Percentiles rank a stretch among this genome's conserved stretches.
phyloP scores from a whole-genome alignment of 2,329 filamentous ascomycete species.

The Trichoderma koningiopsis region DNA sequence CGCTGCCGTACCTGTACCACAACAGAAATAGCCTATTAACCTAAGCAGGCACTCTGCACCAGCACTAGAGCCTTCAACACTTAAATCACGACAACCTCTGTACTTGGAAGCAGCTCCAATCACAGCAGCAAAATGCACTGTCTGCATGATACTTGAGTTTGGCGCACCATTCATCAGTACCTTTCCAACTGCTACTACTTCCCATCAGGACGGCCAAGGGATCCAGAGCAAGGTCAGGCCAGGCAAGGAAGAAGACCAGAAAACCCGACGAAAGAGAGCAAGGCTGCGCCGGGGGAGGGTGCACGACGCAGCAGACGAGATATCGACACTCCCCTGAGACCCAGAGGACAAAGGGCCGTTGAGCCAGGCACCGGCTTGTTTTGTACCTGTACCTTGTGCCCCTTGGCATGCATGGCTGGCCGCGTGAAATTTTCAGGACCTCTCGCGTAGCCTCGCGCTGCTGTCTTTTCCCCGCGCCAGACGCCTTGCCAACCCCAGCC shows the following conservation, averaged over 20 bases:
- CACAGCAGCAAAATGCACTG: neutral
- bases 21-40: neutral
- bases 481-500: slow-evolving; percentile 11
- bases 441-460: slow-evolving; percentile 25
- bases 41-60: neutral
- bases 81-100: neutral
- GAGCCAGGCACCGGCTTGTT: slow-evolving; percentile 4
- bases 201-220: neutral
- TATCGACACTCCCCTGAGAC: slow-evolving; percentile 13
- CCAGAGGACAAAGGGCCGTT: neutral
- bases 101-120: neutral
- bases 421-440: slow-evolving; percentile 23
- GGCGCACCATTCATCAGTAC: neutral
- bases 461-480: slow-evolving; percentile 24
- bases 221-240: neutral
- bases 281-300: slow-evolving; percentile 21
- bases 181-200: neutral
- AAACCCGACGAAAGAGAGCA: slow-evolving; percentile 15
- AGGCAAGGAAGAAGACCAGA: slow-evolving; percentile 1
- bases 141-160: neutral
- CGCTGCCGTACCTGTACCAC: neutral
- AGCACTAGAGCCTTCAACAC: neutral
- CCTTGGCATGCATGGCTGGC: slow-evolving; percentile 13
- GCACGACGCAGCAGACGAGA: neutral
- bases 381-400: slow-evolving; percentile 17